Conservation (phyloP, 2,329 filamentous ascomycete species). For the Penicillium sp. region DNA sequence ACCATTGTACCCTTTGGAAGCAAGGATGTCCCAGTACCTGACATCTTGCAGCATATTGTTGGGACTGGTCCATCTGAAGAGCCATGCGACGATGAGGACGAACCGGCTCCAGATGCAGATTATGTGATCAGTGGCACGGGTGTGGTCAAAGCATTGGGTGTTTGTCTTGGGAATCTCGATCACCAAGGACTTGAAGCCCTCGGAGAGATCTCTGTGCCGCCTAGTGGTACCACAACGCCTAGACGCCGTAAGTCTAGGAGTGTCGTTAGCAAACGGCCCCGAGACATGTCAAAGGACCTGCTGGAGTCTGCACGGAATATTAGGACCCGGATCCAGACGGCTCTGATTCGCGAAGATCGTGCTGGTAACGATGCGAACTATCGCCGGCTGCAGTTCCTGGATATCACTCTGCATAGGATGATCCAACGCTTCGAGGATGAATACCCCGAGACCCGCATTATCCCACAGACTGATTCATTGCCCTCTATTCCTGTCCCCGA, state of each 20-base stretch:
- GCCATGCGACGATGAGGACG: slow-evolving; percentile 60
- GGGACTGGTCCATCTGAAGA: slow-evolving; percentile 59
- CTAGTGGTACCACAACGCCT: slow-evolving; percentile 58
- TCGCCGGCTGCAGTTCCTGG: slow-evolving; percentile 80
- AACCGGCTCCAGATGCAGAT: slow-evolving; percentile 80
- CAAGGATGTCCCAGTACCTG: slow-evolving; percentile 65
- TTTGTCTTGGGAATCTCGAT: slow-evolving; percentile 80
- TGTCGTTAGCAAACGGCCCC: slow-evolving; percentile 66
- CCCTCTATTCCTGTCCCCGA: slow-evolving; percentile 28
- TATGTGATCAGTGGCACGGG: slow-evolving; percentile 96
- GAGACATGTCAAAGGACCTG: slow-evolving; percentile 91
- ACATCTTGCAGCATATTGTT: slow-evolving; percentile 84
- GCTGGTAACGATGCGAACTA: slow-evolving; percentile 74
- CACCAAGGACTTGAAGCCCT: slow-evolving; percentile 49
- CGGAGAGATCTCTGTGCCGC: slow-evolving; percentile 43
- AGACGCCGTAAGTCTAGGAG: slow-evolving; percentile 52
- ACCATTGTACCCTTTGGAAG: slow-evolving; percentile 48
- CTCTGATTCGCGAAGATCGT: slow-evolving; percentile 73
- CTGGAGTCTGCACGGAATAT: slow-evolving; percentile 89
- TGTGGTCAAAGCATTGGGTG: slow-evolving; percentile 89
- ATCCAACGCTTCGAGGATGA: slow-evolving; percentile 96
- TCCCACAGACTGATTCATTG: slow-evolving; percentile 22
- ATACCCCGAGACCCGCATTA: slow-evolving; percentile 80
- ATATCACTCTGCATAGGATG: slow-evolving; percentile 84
- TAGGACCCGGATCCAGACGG: slow-evolving; percentile 76